These are phyloP conservation scores for Penicillium angulare DNA, from an alignment of 495 filamentous ascomycete species.

Conservation along the genomic window DNA sequence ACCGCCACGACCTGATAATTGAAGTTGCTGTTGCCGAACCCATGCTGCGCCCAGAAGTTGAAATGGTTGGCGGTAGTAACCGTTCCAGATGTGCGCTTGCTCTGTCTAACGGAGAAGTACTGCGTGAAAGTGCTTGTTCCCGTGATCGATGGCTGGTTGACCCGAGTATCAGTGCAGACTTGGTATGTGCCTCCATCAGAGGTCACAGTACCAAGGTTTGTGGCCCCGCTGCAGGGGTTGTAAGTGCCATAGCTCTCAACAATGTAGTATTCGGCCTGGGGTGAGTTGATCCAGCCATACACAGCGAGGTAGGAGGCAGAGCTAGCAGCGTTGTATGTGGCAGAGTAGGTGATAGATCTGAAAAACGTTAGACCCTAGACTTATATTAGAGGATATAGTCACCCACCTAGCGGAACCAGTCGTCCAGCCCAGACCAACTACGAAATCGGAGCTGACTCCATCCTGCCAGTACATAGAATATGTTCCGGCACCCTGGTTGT, in stretches of 20 bases:
- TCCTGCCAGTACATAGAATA: constrained; percentile 15
- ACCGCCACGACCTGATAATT: constrained; percentile 13
- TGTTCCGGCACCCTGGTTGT: constrained; percentile 10
- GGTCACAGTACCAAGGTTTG: constrained; percentile 13
- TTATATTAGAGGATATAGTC: constrained; percentile 3
- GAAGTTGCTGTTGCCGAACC: constrained; percentile 10
- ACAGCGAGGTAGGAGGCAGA: constrained; percentile 14
- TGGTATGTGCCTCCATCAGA: constrained; percentile 16
- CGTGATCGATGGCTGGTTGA: constrained; percentile 14
- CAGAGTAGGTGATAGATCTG: constrained; percentile 14
- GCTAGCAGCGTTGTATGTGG: constrained; percentile 5
- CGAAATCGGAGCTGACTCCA: constrained; percentile 12
- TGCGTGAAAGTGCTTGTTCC: constrained; percentile 17
- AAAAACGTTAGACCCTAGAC: constrained; percentile 8
- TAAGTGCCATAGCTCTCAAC: constrained; percentile 12
- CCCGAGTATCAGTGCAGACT: constrained; percentile 13
- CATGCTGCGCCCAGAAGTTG: constrained; percentile 14
- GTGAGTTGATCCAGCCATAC: constrained; percentile 16
- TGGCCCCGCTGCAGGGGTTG: constrained; percentile 15
- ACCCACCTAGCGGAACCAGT: constrained; percentile 10
- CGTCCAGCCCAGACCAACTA: constrained; percentile 13
- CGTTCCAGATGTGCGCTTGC: constrained; percentile 14
- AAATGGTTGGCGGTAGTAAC: constrained; percentile 16
- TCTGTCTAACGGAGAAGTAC: constrained; percentile 15
- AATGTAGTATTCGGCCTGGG: constrained; percentile 15